A percentile compares a stretch with the other conserved stretches of the same genome.
These are phyloP conservation scores for Isabelozyma gotoi DNA, from an alignment of 805 yeast genomes.

Conservation along the genomic window DNA sequence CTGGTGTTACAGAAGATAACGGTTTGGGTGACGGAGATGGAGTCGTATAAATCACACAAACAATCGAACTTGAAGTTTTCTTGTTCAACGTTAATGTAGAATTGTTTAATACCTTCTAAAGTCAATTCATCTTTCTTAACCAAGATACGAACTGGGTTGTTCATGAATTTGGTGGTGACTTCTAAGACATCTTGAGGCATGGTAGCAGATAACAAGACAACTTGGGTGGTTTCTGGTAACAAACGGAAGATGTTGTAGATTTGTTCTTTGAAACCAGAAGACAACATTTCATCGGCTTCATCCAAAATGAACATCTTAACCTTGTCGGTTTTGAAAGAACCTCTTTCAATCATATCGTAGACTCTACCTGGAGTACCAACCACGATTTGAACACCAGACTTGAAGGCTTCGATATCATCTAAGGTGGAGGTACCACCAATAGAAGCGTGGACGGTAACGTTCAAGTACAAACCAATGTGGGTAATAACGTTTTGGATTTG, in stretches of 20 bases:
- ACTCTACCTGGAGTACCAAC: conserved; percentile 99
- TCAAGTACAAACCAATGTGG: conserved; percentile 87
- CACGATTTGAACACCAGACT: conserved; percentile 86
- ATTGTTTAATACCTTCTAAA: conserved; percentile 93
- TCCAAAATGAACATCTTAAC: conserved; percentile 93
- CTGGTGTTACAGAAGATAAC: conserved; percentile 97
- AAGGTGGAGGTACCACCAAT: conserved; percentile 93
- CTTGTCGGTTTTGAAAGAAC: conserved; percentile 76
- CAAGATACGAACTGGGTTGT: conserved; percentile 88
- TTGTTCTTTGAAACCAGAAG: conserved; percentile 92
- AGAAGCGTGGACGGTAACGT: conserved; percentile 91
- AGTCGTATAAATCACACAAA: conserved; percentile 90
- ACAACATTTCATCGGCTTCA: conserved; percentile 97
- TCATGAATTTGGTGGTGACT: conserved; percentile 90
- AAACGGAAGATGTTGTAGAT: conserved; percentile 89
- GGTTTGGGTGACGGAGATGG: conserved; percentile 93
- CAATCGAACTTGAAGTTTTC: conserved; percentile 96
- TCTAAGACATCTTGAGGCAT: conserved; percentile 90
- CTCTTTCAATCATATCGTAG: conserved; percentile 89
- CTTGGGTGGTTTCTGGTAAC: conserved; percentile 88
- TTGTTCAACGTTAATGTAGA: conserved; percentile 82
- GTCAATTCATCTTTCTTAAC: conserved; percentile 96
- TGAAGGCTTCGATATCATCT: conserved; percentile 83
- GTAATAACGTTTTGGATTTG: conserved; percentile 94
- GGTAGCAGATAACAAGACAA: conserved; percentile 92